Conservation (phyloP, 805 yeast species). For the Blastobotrys terrestris region DNA sequence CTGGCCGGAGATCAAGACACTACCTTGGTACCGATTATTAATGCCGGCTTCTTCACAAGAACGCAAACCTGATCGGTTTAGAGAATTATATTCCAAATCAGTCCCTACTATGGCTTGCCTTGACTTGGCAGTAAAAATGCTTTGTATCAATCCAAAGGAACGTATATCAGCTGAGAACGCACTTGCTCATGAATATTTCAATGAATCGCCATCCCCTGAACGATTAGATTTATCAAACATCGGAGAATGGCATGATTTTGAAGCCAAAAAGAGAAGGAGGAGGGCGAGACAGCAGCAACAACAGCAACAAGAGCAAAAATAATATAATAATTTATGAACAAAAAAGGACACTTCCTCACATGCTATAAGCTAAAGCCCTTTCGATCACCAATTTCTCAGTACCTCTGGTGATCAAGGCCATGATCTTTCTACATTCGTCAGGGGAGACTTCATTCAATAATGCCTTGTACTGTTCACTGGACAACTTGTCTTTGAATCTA, state of each 20-base stretch:
- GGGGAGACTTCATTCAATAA: constrained; percentile 9
- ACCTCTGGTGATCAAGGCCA: constrained; percentile 23
- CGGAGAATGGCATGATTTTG: constrained; percentile 97
- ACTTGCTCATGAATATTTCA: constrained; percentile 63
- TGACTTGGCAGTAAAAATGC: constrained; percentile 57
- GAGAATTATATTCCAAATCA: constrained; percentile 35
- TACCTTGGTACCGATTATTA: constrained; percentile 92
- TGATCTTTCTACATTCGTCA: constrained; percentile 9
- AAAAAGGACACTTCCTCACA: constrained; percentile 1
- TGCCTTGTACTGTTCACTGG: constrained; percentile 21
- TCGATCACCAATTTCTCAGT: constrained; percentile 30
- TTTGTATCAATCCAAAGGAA: constrained; percentile 60
- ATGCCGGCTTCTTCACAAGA: constrained; percentile 42
- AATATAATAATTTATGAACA: background rate
- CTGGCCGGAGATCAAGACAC: constrained; percentile 73
- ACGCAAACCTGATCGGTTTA: constrained; percentile 31
- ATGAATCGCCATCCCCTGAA: constrained; percentile 59
- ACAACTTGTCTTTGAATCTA: constrained; percentile 17
- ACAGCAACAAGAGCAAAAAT: background rate
- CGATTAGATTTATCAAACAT: constrained; percentile 49
- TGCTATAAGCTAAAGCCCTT: constrained; percentile 6
- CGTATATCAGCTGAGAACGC: constrained; percentile 70
- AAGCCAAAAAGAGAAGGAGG: constrained; percentile 73
- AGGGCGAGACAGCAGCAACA: constrained; percentile 30
- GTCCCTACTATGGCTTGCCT: constrained; percentile 45